Evolutionary conservation across 2,329 filamentous ascomycete species (phyloP).

Genomic region (Pseudogymnoascus sp.): DNA sequence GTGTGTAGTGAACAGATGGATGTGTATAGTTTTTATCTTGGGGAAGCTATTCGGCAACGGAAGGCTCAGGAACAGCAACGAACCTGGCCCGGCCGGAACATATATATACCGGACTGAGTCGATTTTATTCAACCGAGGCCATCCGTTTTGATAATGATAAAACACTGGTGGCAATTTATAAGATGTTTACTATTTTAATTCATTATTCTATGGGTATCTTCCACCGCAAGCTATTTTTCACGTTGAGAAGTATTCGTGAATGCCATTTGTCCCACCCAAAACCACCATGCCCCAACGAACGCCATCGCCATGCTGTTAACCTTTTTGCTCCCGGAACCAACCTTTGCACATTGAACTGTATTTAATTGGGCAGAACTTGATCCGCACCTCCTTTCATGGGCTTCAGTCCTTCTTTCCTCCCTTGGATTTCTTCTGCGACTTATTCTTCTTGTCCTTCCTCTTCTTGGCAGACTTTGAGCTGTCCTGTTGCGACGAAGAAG

Average conservation of each 20-base stretch:
- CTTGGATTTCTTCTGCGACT: constrained; percentile 24
- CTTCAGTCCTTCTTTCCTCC: constrained; percentile 25
- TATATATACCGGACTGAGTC: background rate
- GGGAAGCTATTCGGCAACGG: constrained; percentile 1
- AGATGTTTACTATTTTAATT: constrained; percentile 2
- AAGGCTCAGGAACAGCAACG: background rate
- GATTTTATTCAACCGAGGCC: background rate
- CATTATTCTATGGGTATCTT: constrained; percentile 5
- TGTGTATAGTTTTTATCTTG: background rate
- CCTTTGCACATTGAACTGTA: background rate
- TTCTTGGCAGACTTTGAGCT: constrained; percentile 17
- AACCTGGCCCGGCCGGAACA: constrained; percentile 1
- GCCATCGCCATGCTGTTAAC: constrained; percentile 6
- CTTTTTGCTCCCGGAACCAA: background rate
- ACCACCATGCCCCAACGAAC: background rate
- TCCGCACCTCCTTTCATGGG: background rate
- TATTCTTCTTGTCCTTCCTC: constrained; percentile 25
- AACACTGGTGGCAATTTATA: background rate
- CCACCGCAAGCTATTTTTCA: background rate
- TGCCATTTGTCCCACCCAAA: background rate
- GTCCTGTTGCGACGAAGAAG: constrained; percentile 15
- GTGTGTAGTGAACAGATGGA: constrained; percentile 19
- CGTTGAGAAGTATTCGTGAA: background rate
- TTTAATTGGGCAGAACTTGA: background rate
- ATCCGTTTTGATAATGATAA: background rate